Conservation (phyloP, 176 grass and related monocot genomes). For the Zea mays region Zm-B73-REFERENCE-NAM-5.0 NC_050100.1:208607501-208608000, state of each 20-base stretch:
- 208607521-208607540: no score
- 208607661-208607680: neutral
- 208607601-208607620: neutral
- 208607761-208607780: neutral
- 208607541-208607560: no score
- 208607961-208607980: conserved; percentile 51
- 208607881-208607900: neutral
- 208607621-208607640: neutral
- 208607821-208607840: neutral
- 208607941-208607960: conserved; percentile 49
- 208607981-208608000: conserved; percentile 44
- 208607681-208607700: neutral
- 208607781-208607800: neutral
- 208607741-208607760: neutral
- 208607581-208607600: no score
- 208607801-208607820: neutral
- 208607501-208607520: no score
- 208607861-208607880: neutral
- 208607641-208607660: neutral
- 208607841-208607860: neutral
- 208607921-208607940: conserved; percentile 56
- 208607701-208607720: neutral
- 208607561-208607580: no score
- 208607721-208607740: neutral
- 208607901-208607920: conserved; percentile 72